phyloP scores from a whole-genome alignment of 1,284 basidiomycete genomes.

The Sporisorium scitamineum region DNA sequence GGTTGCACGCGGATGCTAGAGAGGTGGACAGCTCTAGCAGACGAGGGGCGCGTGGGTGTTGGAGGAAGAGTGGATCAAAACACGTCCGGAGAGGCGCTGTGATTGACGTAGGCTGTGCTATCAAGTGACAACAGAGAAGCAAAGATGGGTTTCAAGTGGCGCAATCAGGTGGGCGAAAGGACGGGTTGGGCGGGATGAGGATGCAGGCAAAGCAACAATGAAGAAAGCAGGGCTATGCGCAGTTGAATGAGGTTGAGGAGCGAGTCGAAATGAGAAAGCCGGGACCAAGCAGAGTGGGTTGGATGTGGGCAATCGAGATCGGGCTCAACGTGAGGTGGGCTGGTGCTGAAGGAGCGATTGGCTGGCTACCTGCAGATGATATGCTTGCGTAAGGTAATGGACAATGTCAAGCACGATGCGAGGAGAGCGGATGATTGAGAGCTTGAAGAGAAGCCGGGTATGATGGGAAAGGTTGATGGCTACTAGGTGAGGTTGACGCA shows the following conservation, averaged over 20 bases:
- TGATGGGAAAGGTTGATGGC: neutral
- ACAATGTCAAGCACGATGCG: neutral
- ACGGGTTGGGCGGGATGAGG: neutral
- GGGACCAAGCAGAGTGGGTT: neutral
- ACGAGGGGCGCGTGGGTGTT: neutral
- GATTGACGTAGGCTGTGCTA: neutral
- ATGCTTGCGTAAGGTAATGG: neutral
- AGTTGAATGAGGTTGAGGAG: neutral
- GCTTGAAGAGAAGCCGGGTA: slow-evolving; percentile 5
- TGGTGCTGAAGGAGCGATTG: neutral
- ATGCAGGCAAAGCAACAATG: slow-evolving; percentile 2
- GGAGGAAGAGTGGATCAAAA: neutral
- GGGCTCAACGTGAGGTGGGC: neutral
- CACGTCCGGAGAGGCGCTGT: neutral
- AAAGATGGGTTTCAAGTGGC: neutral
- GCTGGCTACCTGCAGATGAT: neutral
- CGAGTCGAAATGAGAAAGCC: neutral
- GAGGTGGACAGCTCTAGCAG: neutral
- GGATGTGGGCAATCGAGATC: neutral
- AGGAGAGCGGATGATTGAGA: neutral
- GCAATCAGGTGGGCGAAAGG: neutral
- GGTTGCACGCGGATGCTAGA: neutral
- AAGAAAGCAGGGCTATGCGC: neutral
- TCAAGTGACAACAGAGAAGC: neutral
- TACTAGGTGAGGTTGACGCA: neutral